These are phyloP conservation scores for Meredithiella fracta DNA, from an alignment of 2,329 filamentous ascomycete species.

Conservation along the genomic window DNA sequence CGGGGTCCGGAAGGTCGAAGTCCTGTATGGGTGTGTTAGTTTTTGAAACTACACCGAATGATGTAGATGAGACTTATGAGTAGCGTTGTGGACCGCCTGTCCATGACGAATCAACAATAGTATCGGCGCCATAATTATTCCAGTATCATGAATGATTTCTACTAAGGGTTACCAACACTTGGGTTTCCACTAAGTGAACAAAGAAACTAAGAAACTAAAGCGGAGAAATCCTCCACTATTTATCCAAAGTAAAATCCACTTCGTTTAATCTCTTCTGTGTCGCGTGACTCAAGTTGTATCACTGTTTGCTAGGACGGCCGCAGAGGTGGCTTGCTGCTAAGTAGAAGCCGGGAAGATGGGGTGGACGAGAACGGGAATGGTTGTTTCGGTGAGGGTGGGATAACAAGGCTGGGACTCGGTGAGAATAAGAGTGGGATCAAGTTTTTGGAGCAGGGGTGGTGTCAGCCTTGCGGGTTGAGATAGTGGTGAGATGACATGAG, in stretches of 20 bases:
- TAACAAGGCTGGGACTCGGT: slow-evolving; percentile 3
- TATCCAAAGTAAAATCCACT: background rate
- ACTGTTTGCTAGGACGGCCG: background rate
- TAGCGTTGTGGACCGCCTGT: slow-evolving; percentile 44
- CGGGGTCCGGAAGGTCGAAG: slow-evolving; percentile 33
- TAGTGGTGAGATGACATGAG: too few species aligned
- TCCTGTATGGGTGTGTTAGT: slow-evolving; percentile 24
- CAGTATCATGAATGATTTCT: too few species aligned
- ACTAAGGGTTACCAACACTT: background rate
- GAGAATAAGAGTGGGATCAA: background rate
- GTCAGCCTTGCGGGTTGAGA: background rate
- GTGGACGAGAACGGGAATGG: background rate
- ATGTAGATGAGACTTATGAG: slow-evolving; percentile 27
- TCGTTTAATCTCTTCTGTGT: background rate
- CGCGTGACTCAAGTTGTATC: background rate
- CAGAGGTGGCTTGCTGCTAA: too few species aligned
- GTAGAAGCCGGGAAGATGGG: background rate
- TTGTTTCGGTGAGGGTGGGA: background rate
- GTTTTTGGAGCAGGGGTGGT: background rate
- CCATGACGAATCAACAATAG: slow-evolving; percentile 82
- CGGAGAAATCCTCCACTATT: background rate
- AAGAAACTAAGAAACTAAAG: background rate
- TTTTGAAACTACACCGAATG: background rate
- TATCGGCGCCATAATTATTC: slow-evolving; percentile 37
- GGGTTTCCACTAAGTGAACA: background rate